Evolutionary conservation across 1,284 basidiomycete genomes (phyloP).

Genomic region (Boletus semigastroideus): DNA sequence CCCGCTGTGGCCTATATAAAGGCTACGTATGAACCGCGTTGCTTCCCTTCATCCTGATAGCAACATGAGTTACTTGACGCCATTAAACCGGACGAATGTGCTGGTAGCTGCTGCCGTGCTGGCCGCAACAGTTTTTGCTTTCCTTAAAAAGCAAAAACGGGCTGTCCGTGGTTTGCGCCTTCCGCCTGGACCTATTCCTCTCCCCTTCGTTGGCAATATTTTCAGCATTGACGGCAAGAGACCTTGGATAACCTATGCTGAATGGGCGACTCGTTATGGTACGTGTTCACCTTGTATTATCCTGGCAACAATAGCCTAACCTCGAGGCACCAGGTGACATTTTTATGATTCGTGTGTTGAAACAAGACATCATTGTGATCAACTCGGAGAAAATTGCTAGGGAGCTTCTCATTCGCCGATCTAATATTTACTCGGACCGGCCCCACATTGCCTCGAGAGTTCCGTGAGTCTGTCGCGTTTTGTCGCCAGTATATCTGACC

Average conservation of each 20-base stretch:
- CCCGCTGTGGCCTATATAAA: too few species aligned
- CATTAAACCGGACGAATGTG: background rate
- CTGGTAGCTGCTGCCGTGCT: conserved; percentile 2
- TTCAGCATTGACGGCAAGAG: conserved; percentile 19
- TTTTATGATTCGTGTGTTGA: conserved; percentile 21
- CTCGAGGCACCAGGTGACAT: conserved; percentile 17
- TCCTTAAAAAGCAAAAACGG: conserved; percentile 10
- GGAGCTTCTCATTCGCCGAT: conserved; percentile 27
- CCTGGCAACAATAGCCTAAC: background rate
- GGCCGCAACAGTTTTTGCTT: background rate
- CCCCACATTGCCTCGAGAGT: conserved; percentile 24
- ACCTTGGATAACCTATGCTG: conserved; percentile 22
- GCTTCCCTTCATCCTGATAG: background rate
- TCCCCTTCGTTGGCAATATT: conserved; percentile 24
- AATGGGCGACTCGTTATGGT: conserved; percentile 25
- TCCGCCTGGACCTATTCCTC: conserved; percentile 23
- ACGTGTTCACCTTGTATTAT: background rate
- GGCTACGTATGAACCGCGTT: background rate
- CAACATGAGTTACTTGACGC: conserved; percentile 3
- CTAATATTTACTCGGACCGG: conserved; percentile 28
- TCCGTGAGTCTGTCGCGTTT: conserved; percentile 9
- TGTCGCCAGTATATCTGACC: background rate
- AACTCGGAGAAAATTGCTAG: too few species aligned
- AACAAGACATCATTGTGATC: conserved; percentile 26
- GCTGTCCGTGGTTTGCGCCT: conserved; percentile 5